Base-by-base conservation (phyloP, 768 basidiomycete genomes). In the Amanita muscaria region DNA sequence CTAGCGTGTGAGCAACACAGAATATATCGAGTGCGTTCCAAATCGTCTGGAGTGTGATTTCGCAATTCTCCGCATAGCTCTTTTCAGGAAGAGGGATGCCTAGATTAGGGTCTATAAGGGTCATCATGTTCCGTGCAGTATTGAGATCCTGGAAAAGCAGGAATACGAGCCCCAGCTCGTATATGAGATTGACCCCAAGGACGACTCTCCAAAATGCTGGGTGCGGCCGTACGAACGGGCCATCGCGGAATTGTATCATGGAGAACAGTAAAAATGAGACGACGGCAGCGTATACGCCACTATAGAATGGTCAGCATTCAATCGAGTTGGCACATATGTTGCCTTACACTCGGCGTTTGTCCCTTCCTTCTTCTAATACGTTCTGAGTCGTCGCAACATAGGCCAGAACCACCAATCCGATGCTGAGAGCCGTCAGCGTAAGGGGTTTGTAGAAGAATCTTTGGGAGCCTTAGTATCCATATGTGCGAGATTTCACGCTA, bases 21-120 rank as follows among this genome's bases (percentile, higher is more conserved):
- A 92, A 92, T 44, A 90, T 81, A 57, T 92, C 88, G 23, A 92
- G 60, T 3, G 88, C 84, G 55, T 83, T 84, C 87, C 84, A 87
- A 23, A 90, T 59, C 40, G 72, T 83, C 44, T 58, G 59, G 32
- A 69, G 54, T 11, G 79, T 82, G 44, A 90, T 62, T 7, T 72
- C 60, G 57, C 88, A 92, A 53, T 86, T 74, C 50, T 91, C 88
- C 9, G 85, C 88, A 52, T 91, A 92, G 57, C 72, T 85, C 61
- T 88, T 89, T 63, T 92, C 88, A 8, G 83, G 83, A 9, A 90
- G 69, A 1, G 85, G 77, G 16, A 71, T 73, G 19, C 83, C 83
- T 41, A 91, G 67, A 40, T 67, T 68, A 14, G 82, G 72, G 56
- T 90, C 88, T n/a, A 90, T 65, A 50, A 77, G 74, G 32, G 72